These are phyloP conservation scores for Lepidium aucheri DNA, from an alignment of 345 rosid genomes.

Conservation along the genomic window DNA sequence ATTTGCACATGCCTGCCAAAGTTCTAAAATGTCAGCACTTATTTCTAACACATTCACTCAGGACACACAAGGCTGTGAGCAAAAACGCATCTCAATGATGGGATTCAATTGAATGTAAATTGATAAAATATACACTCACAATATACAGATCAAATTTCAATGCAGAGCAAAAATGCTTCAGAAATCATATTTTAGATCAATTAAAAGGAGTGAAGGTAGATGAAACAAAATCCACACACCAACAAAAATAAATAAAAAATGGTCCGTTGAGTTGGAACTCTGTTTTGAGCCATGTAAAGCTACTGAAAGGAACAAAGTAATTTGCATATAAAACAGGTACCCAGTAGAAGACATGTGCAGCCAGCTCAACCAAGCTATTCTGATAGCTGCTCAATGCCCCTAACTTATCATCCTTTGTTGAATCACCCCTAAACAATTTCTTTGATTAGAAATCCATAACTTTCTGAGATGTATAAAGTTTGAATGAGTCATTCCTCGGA, in stretches of 20 bases:
- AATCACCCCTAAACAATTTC: conserved; percentile 49
- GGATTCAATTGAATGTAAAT: background rate
- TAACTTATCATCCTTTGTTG: conserved; percentile 63
- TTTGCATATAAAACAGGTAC: conserved; percentile 39
- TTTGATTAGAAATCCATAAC: conserved; percentile 15
- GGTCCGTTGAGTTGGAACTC: background rate
- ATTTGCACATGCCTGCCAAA: conserved; percentile 50
- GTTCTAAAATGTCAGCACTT: conserved; percentile 5
- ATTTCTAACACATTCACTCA: conserved; percentile 5
- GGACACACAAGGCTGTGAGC: conserved; percentile 1
- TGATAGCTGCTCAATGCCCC: conserved; percentile 59
- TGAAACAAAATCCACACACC: conserved; percentile 9
- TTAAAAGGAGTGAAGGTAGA: background rate
- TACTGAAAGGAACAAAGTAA: background rate
- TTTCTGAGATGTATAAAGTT: background rate
- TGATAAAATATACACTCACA: background rate
- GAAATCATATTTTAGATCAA: no score
- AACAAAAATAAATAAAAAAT: background rate
- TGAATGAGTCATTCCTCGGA: background rate
- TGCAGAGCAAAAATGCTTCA: conserved; percentile 1
- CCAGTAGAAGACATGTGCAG: conserved; percentile 66
- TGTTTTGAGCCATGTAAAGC: background rate
- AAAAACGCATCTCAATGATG: conserved; percentile 4
- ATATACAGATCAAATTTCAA: background rate
- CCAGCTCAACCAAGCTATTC: conserved; percentile 66